Conservation (phyloP, 306 rosid species). For the Calophaca sinica region DNA sequence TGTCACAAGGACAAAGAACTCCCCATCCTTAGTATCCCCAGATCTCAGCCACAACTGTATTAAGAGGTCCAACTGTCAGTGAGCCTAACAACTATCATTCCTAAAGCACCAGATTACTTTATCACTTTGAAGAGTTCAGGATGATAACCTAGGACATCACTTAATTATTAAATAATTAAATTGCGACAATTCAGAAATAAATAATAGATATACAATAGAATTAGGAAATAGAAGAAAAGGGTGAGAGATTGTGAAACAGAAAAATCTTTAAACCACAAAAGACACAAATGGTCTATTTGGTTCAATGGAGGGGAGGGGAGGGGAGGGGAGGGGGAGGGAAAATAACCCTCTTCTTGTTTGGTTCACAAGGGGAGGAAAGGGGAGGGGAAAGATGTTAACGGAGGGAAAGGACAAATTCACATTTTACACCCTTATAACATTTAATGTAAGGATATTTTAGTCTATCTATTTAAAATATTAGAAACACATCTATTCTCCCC, state of each 20-base stretch:
- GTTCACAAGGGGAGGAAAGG: no score
- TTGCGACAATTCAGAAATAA: not conserved
- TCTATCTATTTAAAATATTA: no score
- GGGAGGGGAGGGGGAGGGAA: no score
- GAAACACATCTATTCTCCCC: no score
- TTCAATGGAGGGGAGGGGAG: no score
- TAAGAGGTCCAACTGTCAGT: constrained; percentile 15
- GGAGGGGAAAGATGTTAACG: no score
- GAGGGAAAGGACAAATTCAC: no score
- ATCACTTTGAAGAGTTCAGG: not conserved
- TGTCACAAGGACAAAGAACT: constrained; percentile 25
- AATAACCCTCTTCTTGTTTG: no score
- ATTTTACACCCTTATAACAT: no score
- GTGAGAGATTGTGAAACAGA: not conserved
- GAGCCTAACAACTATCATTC: constrained; percentile 15
- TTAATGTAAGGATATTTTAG: no score
- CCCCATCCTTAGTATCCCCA: constrained; percentile 1
- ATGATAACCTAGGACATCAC: not conserved
- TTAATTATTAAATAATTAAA: not conserved
- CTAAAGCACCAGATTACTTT: constrained; percentile 11
- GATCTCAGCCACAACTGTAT: not conserved
- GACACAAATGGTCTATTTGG: not conserved
- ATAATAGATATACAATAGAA: not conserved
- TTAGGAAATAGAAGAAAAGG: constrained; percentile 22
- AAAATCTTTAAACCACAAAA: constrained; percentile 9